Evolutionary conservation across 2,329 filamentous ascomycete genomes (phyloP).

Genomic region (Ploettnerulaceae sp.): DNA sequence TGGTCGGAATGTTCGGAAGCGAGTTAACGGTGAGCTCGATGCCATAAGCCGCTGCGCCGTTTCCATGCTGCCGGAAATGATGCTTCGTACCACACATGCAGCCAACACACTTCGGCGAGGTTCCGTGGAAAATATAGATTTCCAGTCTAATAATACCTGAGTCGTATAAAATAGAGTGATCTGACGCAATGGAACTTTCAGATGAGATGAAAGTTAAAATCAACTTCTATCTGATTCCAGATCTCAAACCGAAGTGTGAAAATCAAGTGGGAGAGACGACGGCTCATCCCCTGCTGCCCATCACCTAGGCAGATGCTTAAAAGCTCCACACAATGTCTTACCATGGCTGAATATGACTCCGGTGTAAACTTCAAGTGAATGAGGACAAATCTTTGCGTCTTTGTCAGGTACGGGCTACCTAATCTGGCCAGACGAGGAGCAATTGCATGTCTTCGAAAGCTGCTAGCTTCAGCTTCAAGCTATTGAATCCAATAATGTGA

Average conservation of each 20-base stretch:
- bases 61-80: no score
- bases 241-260: no score
- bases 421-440: background rate
- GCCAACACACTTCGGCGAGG: no score
- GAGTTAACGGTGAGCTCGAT: no score
- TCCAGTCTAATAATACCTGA: background rate
- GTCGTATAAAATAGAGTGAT: background rate
- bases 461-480: background rate
- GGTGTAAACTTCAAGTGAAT: background rate
- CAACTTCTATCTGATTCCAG: background rate
- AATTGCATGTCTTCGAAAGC: background rate
- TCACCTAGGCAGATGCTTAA: background rate
- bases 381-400: background rate
- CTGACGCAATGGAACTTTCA: background rate
- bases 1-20: no score
- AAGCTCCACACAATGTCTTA: background rate
- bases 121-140: background rate
- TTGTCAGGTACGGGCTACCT: background rate
- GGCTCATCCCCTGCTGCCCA: background rate
- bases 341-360: background rate
- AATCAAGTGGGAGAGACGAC: no score
- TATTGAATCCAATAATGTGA: background rate
- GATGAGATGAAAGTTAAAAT: background rate
- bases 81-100: no score
- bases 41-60: no score